Evolutionary conservation across 805 yeast genomes (phyloP).

Genomic region (Teunomyces lycoperdinae): DNA sequence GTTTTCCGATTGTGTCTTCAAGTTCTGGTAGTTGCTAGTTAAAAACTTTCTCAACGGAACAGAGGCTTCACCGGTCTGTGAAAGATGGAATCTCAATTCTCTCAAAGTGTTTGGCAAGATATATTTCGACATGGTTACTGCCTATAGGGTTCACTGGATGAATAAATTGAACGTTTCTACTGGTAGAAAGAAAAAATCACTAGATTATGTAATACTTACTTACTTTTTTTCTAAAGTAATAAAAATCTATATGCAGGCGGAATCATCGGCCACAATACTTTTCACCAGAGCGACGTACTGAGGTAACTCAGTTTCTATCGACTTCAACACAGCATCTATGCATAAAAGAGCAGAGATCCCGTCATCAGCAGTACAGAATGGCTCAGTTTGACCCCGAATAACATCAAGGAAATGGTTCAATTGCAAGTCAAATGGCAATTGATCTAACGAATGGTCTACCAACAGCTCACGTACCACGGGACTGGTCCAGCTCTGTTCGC

Average conservation of each 20-base stretch:
- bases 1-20: constrained; percentile 57
- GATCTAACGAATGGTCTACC: constrained; percentile 6
- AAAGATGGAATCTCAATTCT: constrained; percentile 79
- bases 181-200: constrained; percentile 5
- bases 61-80: constrained; percentile 75
- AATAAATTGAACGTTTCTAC: constrained; percentile 11
- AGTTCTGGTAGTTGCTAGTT: constrained; percentile 58
- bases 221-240: neutral
- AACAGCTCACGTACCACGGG: constrained; percentile 19
- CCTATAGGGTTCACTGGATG: neutral
- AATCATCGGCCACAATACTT: constrained; percentile 7
- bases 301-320: constrained; percentile 31
- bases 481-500: constrained; percentile 26
- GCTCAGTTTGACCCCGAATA: constrained; percentile 25
- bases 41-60: constrained; percentile 64
- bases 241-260: neutral
- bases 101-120: constrained; percentile 56
- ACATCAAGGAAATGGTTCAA: constrained; percentile 37
- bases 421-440: constrained; percentile 36
- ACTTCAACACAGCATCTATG: constrained; percentile 32
- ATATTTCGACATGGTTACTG: constrained; percentile 36
- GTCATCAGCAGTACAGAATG: constrained; percentile 30
- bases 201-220: neutral
- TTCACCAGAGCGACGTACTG: constrained; percentile 14
- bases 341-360: constrained; percentile 33